Evolutionary conservation across 176 grass and related monocot species (phyloP).

Genomic region (Canna indica): DNA sequence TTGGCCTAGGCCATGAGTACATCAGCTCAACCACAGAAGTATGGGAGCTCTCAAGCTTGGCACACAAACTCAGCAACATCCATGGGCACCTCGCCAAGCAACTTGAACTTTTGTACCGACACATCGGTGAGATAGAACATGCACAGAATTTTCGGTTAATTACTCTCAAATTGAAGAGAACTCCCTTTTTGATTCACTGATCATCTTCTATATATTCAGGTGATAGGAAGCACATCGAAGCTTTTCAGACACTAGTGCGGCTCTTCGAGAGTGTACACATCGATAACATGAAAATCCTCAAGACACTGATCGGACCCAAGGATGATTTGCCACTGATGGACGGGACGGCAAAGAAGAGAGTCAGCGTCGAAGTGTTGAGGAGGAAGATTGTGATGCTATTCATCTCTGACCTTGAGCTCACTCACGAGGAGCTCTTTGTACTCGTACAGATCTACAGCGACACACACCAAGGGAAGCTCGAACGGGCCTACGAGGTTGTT

Average conservation of each 20-base stretch:
- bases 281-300: conserved; percentile 48
- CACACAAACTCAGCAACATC: conserved; percentile 39
- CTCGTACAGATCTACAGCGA: conserved; percentile 35
- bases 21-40: conserved; percentile 31
- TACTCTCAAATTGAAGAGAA: background rate
- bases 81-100: conserved; percentile 30
- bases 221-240: conserved; percentile 30
- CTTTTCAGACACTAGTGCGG: conserved; percentile 21
- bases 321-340: conserved; percentile 30
- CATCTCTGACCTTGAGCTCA: conserved; percentile 32
- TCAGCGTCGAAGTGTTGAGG: conserved; percentile 27
- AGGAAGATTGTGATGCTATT: conserved; percentile 40
- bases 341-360: conserved; percentile 24
- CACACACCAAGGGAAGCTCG: conserved; percentile 21
- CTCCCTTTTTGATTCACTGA: background rate
- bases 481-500: conserved; percentile 29
- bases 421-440: conserved; percentile 30
- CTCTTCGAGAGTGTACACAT: conserved; percentile 33
- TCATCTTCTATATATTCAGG: conserved; percentile 13
- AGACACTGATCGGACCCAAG: conserved; percentile 21
- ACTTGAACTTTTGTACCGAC: conserved; percentile 17
- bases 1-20: conserved; percentile 35
- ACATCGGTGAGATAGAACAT: conserved; percentile 20
- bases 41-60: conserved; percentile 46
- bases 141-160: background rate